A percentile compares a stretch with the other conserved stretches of the same genome.
Conservation (phyloP, 805 yeast species). For the Candida succiphila region DNA sequence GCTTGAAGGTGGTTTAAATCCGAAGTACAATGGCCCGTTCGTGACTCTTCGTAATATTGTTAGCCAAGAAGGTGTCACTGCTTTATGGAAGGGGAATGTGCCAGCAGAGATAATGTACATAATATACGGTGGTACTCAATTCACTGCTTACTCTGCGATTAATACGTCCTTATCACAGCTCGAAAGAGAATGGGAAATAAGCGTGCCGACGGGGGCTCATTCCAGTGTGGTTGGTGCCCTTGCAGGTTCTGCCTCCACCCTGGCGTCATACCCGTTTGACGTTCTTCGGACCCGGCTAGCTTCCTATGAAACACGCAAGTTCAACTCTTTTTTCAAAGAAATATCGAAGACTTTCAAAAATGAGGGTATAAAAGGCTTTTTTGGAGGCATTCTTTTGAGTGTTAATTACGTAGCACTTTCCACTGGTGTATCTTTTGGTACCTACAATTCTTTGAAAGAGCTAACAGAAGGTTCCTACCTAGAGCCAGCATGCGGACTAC, state of each 20-base stretch:
- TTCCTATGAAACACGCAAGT: conserved; percentile 36
- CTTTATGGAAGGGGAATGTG: conserved; percentile 93
- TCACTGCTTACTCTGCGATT: conserved; percentile 54
- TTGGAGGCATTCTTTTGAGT: conserved; percentile 39
- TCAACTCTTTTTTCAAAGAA: conserved; percentile 25
- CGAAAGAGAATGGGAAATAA: conserved; percentile 13
- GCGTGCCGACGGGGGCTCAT: conserved; percentile 28
- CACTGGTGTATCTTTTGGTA: conserved; percentile 67
- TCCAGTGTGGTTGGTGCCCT: conserved; percentile 58
- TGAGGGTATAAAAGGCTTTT: conserved; percentile 36
- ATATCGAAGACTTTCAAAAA: conserved; percentile 20
- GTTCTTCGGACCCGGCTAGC: conserved; percentile 80
- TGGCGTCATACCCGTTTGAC: conserved; percentile 81
- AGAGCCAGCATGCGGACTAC: conserved; percentile 55
- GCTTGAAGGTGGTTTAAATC: conserved; percentile 28
- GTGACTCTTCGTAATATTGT: conserved; percentile 33
- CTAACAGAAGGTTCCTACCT: conserved; percentile 23
- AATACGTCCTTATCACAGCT: conserved; percentile 32
- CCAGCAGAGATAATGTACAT: conserved; percentile 87
- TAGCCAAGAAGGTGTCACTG: conserved; percentile 45
- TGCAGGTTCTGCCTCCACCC: conserved; percentile 70
- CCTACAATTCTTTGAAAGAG: conserved; percentile 46
- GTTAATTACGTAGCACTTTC: conserved; percentile 56
- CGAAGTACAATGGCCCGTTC: conserved; percentile 24
- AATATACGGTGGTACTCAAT: conserved; percentile 78